Conservation (phyloP, 495 filamentous ascomycete species). For the Xylaria longipes region DNA sequence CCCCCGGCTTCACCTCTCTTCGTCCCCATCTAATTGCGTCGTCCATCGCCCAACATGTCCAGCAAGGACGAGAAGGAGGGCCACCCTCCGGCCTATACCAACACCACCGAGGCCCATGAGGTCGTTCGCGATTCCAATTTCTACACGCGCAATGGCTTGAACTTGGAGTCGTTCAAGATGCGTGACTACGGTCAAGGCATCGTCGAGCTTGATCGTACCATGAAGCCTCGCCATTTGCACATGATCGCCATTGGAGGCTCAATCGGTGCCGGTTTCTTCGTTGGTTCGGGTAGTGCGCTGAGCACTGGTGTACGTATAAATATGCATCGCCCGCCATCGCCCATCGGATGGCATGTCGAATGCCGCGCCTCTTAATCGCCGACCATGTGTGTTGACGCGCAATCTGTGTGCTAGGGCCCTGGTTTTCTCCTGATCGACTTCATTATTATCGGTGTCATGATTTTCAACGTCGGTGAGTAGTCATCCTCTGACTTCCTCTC, state of each 20-base stretch:
- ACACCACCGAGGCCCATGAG: slow-evolving; percentile 13
- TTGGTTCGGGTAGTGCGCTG: slow-evolving; percentile 58
- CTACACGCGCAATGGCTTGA: slow-evolving; percentile 59
- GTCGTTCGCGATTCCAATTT: slow-evolving; percentile 44
- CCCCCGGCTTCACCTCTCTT: slow-evolving; percentile 6
- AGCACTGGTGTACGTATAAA: slow-evolving; percentile 44
- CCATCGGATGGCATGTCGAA: background rate
- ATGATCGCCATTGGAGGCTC: slow-evolving; percentile 80
- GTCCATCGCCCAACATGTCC: slow-evolving; percentile 21
- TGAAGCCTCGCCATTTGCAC: slow-evolving; percentile 72
- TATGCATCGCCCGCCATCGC: background rate
- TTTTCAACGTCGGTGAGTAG: slow-evolving; percentile 57
- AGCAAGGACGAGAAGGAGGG: slow-evolving; percentile 41
- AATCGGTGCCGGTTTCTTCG: slow-evolving; percentile 70
- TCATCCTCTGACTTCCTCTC: too few relatives aligned
- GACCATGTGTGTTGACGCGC: slow-evolving; percentile 9
- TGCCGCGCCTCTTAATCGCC: background rate
- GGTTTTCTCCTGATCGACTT: slow-evolving; percentile 60
- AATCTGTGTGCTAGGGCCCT: slow-evolving; percentile 44
- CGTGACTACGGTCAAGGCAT: slow-evolving; percentile 46
- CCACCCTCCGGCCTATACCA: slow-evolving; percentile 30
- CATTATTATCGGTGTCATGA: slow-evolving; percentile 61
- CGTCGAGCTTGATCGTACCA: slow-evolving; percentile 61
- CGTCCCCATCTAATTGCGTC: background rate
- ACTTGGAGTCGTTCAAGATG: slow-evolving; percentile 56